Evolutionary conservation across 1,284 basidiomycete species (phyloP), one percentile per base, ranked within the genome.

Genomic region (Heliocybe sulcata): DNA sequence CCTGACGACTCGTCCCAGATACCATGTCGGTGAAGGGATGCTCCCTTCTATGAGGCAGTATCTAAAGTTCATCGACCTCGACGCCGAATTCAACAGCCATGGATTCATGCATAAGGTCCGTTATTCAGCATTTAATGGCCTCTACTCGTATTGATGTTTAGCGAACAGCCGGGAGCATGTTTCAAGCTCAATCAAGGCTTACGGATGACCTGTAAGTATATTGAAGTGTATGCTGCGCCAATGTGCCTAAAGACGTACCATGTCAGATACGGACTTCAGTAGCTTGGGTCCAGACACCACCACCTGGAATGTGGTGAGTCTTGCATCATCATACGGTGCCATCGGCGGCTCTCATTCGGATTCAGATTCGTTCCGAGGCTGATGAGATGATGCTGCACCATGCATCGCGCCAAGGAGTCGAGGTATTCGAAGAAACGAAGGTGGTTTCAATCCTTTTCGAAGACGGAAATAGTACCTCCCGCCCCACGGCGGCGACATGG

Each of bases 11-110:
- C 42, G 31, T 42, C n/a, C 1, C n/a, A 73, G 72, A 54, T 74
- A 75, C 56, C 72, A 75, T 60, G 69, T 75, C n/a, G 73, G 73
- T 45, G 73, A 75, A 61, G 72, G 72, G 31, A 67, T 75, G 50
- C 61, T 75, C 19, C 72, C 73, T 0, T 73, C 72, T 20, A 66
- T 69, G 29, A 64, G 72, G 19, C 69, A 73, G 50, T 71, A 70
- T 52, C 64, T 75, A 11, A 66, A 68, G 23, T 74, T 73, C 60
- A 71, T 75, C 54, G 71, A 64, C 26, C 68, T 68, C 9, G 72
- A 74, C 53, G 60, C 65, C 12, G 69, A 68, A 54, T 59, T 75
- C 23, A 61, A 61, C 8, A 52, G 56, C 2, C 59, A 69, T 56
- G 71, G 72, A 0, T 75, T 75, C 51, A 61, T 64, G 3, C 61